These are phyloP conservation scores for Leptographium galeiforme DNA, from an alignment of 2,329 filamentous ascomycete genomes.

Conservation along the genomic window DNA sequence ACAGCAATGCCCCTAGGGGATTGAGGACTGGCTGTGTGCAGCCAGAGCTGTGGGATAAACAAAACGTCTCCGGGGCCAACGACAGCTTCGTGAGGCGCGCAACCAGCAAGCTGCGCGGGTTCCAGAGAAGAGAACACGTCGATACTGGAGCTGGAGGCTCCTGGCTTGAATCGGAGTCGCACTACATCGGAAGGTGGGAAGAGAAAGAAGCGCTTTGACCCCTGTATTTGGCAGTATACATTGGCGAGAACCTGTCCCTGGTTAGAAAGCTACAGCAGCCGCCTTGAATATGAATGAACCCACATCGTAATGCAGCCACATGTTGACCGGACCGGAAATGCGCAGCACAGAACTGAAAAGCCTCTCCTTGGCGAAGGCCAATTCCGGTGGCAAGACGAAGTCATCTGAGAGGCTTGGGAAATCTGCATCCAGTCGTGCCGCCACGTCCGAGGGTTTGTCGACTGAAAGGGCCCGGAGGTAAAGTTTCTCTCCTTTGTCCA, in stretches of 20 bases:
- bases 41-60: conserved; percentile 73
- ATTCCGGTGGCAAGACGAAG: conserved; percentile 52
- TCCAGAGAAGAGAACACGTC: conserved; percentile 49
- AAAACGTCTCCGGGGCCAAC: conserved; percentile 63
- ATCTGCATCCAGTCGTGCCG: conserved; percentile 57
- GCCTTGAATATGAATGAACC: conserved; percentile 14
- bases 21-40: conserved; percentile 57
- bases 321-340: conserved; percentile 65
- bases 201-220: conserved; percentile 59
- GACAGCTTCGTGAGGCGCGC: conserved; percentile 52
- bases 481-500: conserved; percentile 44
- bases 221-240: conserved; percentile 65
- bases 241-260: conserved; percentile 63
- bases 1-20: conserved; percentile 57
- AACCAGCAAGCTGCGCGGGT: conserved; percentile 25
- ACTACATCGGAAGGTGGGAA: conserved; percentile 68
- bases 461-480: conserved; percentile 71
- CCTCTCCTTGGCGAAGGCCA: conserved; percentile 45
- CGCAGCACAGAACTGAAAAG: conserved; percentile 67
- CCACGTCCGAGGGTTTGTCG: conserved; percentile 51
- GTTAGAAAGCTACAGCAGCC: neutral
- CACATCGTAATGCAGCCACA: conserved; percentile 87
- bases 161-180: conserved; percentile 56
- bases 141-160: conserved; percentile 66
- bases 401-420: conserved; percentile 57